Conservation (phyloP, 2,329 filamentous ascomycete genomes). For the Penicillium frequentans region DNA sequence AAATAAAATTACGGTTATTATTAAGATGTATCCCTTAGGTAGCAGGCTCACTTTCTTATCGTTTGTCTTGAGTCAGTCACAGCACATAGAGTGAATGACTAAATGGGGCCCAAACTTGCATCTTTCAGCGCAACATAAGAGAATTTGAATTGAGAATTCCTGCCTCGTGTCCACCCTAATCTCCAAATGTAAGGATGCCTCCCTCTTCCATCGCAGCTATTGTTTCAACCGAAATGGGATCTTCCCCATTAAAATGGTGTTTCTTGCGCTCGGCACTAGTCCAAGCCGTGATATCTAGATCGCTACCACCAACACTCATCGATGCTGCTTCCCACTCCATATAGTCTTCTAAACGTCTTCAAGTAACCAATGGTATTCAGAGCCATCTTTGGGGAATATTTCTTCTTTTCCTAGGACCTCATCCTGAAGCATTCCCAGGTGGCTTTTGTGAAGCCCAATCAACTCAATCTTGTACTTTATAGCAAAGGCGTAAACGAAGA, state of each 20-base stretch:
- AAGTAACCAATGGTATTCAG: not conserved
- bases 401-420: not conserved
- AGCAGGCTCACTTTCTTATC: not conserved
- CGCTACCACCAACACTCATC: not conserved
- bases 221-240: not conserved
- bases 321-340: not conserved
- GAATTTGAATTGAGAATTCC: not conserved
- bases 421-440: not conserved
- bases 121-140: not conserved
- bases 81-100: not conserved
- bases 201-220: not conserved
- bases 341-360: not conserved
- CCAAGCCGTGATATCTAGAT: not conserved
- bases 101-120: not conserved
- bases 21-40: not conserved
- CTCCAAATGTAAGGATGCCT: not conserved
- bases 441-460: not conserved
- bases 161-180: not conserved
- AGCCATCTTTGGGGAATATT: not conserved
- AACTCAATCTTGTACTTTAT: not conserved
- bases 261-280: not conserved
- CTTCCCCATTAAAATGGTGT: not conserved
- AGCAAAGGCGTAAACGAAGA: not conserved
- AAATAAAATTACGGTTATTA: not conserved
- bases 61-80: too few relatives aligned